Conservation (phyloP, 495 filamentous ascomycete genomes). For the Penicillium paxilli region DNA sequence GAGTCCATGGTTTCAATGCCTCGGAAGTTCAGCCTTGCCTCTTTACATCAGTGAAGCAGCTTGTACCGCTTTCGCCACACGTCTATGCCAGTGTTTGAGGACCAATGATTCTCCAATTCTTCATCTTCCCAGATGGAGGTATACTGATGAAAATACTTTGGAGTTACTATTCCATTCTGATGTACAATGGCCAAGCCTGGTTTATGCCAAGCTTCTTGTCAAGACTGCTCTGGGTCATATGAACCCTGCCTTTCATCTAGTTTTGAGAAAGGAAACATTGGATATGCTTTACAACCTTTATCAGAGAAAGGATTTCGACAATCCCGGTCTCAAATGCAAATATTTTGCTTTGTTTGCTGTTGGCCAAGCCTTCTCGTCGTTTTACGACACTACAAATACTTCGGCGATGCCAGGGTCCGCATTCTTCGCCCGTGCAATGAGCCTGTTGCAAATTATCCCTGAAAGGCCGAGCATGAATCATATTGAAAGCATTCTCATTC, state of each 20-base stretch:
- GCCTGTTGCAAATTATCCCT: conserved; percentile 32
- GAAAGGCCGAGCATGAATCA: conserved; percentile 38
- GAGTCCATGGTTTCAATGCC: conserved; percentile 37
- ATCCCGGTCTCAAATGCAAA: conserved; percentile 33
- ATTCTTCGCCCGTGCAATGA: conserved; percentile 36
- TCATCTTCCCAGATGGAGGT: conserved; percentile 32
- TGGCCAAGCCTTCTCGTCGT: conserved; percentile 32
- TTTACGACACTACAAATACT: conserved; percentile 19
- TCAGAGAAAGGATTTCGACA: conserved; percentile 29
- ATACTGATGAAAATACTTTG: conserved; percentile 29
- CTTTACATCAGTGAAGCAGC: conserved; percentile 40
- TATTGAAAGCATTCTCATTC: conserved; percentile 34
- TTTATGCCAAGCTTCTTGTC: conserved; percentile 32
- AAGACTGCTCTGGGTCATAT: conserved; percentile 39
- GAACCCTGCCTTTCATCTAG: conserved; percentile 31
- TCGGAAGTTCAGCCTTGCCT: conserved; percentile 31
- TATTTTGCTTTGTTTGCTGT: conserved; percentile 42
- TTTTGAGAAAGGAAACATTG: conserved; percentile 31
- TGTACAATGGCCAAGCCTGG: conserved; percentile 33
- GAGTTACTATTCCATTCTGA: conserved; percentile 17
- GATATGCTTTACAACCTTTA: conserved; percentile 38
- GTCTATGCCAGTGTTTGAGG: conserved; percentile 35
- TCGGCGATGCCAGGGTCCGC: conserved; percentile 31
- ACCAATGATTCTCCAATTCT: conserved; percentile 25
- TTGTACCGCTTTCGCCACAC: conserved; percentile 40